Base-by-base conservation (phyloP, 805 yeast genomes). In the Saturnispora diversa region DNA sequence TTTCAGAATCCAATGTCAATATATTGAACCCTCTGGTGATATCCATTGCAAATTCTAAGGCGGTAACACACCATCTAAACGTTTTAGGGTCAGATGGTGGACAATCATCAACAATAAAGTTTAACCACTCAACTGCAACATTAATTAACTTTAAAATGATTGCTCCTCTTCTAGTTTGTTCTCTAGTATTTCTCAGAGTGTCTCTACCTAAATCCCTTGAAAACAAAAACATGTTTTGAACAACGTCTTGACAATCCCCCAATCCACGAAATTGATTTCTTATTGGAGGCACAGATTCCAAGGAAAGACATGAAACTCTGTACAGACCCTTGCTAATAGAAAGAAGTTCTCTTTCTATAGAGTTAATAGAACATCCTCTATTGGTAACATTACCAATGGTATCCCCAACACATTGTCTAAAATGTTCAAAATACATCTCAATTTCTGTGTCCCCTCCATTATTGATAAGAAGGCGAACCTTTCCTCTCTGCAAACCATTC, bases 51-150 rank as follows among this genome's bases (percentile, higher is more conserved):
- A 86, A 90, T 55, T 92, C 98, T 50, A 92, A 69, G 0, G 98
- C 97, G 11, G 84, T 70, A 19, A 92, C 97, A 60, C 96, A 86
- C 96, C 97, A 92, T 51, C 94, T 69, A 55, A 92, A 92, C 0
- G 97, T 90, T 51, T 79, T 83, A 41, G 82, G 74, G 50, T 90
- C 97, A 0, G 94, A 81, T 1, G 97, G 95, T 12, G 79, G 78
- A 64, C 98, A 92, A 54, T 90, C 97, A 59, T 92, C 96, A 45
- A 90, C 86, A 21, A 92, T 77, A 54, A 87, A 90, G 42, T 86
- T 75, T 13, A 92, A 81, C 98, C 98, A 92, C 41, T 83, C 90
- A 32, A 87, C 76, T 33, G 94, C 75, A 46, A 86, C 62, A 43
- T 77, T 76, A 23, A 92, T 76, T 56, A 92, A 70, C 50, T 77